A percentile compares a stretch with the other conserved stretches of the same genome.
These are phyloP conservation scores for Gamarada debralockiae DNA, from an alignment of 495 filamentous ascomycete genomes.

Conservation along the genomic window DNA sequence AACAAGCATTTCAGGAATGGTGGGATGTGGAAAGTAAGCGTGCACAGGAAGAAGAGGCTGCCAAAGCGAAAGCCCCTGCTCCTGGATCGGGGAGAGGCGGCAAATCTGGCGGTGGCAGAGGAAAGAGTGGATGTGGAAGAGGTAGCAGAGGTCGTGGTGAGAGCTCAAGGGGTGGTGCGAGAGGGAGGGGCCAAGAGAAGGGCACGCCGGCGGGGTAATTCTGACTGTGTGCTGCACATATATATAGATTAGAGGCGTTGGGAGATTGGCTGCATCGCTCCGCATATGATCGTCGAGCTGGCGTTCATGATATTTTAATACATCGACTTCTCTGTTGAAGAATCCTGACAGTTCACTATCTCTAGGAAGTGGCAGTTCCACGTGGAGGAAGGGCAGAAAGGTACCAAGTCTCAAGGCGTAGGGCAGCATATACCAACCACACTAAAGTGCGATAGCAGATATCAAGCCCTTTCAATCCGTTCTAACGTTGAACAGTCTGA, in stretches of 20 bases:
- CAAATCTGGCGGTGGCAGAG: conserved; percentile 4
- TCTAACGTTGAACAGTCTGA: too few relatives aligned
- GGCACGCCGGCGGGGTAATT: background rate
- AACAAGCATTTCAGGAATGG: conserved; percentile 97
- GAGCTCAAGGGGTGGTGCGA: conserved; percentile 1
- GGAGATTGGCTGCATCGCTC: background rate
- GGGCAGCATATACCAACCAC: too few relatives aligned
- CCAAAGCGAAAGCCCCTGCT: conserved; percentile 11
- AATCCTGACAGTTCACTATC: too few relatives aligned
- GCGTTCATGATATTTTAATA: too few relatives aligned
- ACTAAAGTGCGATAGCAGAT: too few relatives aligned
- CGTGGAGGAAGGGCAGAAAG: too few relatives aligned
- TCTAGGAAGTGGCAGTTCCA: too few relatives aligned
- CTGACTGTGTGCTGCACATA: background rate
- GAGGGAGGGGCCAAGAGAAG: conserved; percentile 9
- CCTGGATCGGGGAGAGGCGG: background rate
- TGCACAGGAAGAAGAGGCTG: conserved; percentile 60
- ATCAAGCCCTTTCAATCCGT: too few relatives aligned
- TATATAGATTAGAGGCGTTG: background rate
- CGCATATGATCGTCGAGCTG: background rate
- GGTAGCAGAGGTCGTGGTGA: conserved; percentile 15
- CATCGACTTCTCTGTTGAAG: too few relatives aligned
- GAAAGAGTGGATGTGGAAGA: conserved; percentile 10
- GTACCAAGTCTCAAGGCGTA: too few relatives aligned
- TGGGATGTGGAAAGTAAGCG: conserved; percentile 89